phyloP scores from a whole-genome alignment of 2,329 filamentous ascomycete genomes.

The Chrysoporthe deuterocubensis region DNA sequence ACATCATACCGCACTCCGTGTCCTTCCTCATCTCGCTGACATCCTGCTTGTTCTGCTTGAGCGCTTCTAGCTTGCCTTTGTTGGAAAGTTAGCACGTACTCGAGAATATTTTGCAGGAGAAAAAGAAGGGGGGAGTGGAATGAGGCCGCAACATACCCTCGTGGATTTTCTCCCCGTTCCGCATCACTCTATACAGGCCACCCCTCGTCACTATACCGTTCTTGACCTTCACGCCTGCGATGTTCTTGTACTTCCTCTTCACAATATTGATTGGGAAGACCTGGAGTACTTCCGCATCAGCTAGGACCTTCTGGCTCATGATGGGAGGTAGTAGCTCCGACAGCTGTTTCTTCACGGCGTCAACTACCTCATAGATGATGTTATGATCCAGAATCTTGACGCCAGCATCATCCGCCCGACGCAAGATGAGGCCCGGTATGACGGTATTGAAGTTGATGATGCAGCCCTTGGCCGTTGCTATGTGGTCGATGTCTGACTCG shows the following conservation, averaged over 20 bases:
- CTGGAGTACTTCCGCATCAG: conserved; percentile 85
- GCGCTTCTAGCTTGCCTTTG: conserved; percentile 74
- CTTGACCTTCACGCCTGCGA: conserved; percentile 86
- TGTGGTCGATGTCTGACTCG: conserved; percentile 89
- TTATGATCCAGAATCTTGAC: conserved; percentile 85
- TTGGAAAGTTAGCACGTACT: conserved; percentile 29
- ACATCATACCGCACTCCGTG: conserved; percentile 88
- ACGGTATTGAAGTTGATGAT: conserved; percentile 86
- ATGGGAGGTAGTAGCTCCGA: conserved; percentile 70
- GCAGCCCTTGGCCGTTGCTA: conserved; percentile 73
- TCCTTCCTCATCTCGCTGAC: conserved; percentile 88
- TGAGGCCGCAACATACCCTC: conserved; percentile 68
- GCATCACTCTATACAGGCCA: conserved; percentile 71
- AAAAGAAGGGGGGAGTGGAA: conserved; percentile 13
- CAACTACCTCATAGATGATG: conserved; percentile 80
- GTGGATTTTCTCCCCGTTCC: conserved; percentile 72
- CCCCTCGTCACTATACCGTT: conserved; percentile 74
- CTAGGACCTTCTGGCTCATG: conserved; percentile 72
- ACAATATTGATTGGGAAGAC: conserved; percentile 84
- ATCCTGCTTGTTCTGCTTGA: conserved; percentile 94
- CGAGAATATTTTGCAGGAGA: neutral
- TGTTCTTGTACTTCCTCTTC: conserved; percentile 69
- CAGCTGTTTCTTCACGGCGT: conserved; percentile 71
- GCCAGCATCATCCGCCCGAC: conserved; percentile 69
- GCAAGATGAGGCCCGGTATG: conserved; percentile 68